Evolutionary conservation across 2,329 filamentous ascomycete genomes (phyloP), one percentile per base, ranked within the genome.

Genomic region (Stachybotrys chartarum): DNA sequence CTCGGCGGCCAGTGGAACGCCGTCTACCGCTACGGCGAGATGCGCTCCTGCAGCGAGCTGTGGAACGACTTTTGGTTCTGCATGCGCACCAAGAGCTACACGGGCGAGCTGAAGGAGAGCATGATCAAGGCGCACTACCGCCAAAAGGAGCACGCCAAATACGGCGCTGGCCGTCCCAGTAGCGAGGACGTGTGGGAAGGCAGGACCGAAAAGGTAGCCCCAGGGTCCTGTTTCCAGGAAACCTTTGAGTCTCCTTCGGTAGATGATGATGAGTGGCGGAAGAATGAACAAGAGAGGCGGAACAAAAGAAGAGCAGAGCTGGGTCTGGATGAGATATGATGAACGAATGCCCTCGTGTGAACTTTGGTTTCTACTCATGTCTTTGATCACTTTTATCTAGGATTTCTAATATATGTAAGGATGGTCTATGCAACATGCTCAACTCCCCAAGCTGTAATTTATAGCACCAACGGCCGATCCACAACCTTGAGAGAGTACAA

Each of bases 41-140:
- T 96, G 65, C 83, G 87, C 49, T 80, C 82, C 4, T 99, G 94
- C 78, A 83, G 79, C 58, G 88, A 95, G 61, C 86, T 91, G 59
- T 97, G 93, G 91, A 82, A 87, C 58, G 90, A 96, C 71, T 97
- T 96, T 73, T 96, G 92, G 89, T 93, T 97, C 75, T 99, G 94
- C 78, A 97, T 97, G 92, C 86, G 90, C 60, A 86, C 85, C 44
- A 85, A 87, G 64, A 79, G 80, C 2, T 84, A 84, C 65, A 71
- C 78, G 0, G 80, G 82, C 30, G 73, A 78, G 48, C 75, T 84
- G 61, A 83, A 84, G 64, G 84, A 81, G 57, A 80, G 77, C 53
- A 78, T 79, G 63, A 80, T 95, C 55, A 77, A 78, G 57, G 83
- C 84, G 51, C 83, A 86, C 71, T 90, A 92, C 72, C 78, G 83